Evolutionary conservation across 2,329 filamentous ascomycete genomes (phyloP).

Genomic region (Arthrobotrys entomopaga): DNA sequence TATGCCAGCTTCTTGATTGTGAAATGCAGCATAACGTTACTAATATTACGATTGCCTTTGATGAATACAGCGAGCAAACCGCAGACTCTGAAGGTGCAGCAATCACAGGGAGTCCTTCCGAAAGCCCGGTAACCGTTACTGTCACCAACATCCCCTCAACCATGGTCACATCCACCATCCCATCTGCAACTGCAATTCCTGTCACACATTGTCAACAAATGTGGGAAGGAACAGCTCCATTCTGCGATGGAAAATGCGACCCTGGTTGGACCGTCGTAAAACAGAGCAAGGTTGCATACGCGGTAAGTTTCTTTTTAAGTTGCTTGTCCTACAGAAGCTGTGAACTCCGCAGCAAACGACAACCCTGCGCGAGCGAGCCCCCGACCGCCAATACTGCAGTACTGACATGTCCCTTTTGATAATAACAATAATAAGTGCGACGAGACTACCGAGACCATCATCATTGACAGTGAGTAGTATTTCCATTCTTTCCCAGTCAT

Average conservation of each 20-base stretch:
- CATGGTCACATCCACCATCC: constrained; percentile 13
- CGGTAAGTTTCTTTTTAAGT: constrained; percentile 10
- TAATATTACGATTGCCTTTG: background rate
- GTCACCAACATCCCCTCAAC: constrained; percentile 15
- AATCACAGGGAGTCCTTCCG: background rate
- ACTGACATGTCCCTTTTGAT: background rate
- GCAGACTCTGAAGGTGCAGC: constrained; percentile 15
- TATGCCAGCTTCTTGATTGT: no score
- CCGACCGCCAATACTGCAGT: background rate
- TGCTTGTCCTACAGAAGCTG: background rate
- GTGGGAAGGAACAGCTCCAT: constrained; percentile 35
- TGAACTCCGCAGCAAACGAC: background rate
- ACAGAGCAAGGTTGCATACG: constrained; percentile 7
- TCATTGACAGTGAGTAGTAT: constrained; percentile 32
- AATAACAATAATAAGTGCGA: constrained; percentile 21
- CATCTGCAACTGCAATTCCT: constrained; percentile 10
- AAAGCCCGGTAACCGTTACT: constrained; percentile 2
- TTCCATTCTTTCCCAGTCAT: background rate
- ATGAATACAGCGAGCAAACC: background rate
- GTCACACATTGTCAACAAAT: constrained; percentile 35
- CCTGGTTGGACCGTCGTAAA: constrained; percentile 23
- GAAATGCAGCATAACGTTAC: no score
- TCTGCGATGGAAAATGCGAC: constrained; percentile 37
- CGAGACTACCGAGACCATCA: constrained; percentile 14
- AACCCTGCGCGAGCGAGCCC: background rate